phyloP scores from a whole-genome alignment of 129 eudicot species.

The Centaurea solstitialis region DNA sequence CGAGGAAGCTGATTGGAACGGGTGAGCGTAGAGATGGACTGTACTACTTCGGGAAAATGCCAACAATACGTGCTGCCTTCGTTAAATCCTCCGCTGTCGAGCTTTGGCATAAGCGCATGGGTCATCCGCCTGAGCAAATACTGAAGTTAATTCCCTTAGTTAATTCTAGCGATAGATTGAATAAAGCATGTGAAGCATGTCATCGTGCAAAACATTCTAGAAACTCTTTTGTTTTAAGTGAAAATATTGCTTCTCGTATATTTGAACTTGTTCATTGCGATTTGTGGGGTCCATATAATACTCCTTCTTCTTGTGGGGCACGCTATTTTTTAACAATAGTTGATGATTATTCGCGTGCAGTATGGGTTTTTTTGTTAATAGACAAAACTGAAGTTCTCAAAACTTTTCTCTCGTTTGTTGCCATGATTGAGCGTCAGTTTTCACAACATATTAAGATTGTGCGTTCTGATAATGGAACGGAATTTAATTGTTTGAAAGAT shows the following conservation, averaged over 20 bases:
- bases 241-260: not conserved
- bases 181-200: no score
- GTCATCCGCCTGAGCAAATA: not conserved
- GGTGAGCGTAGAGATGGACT: not conserved
- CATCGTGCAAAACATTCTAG: not conserved
- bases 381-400: not conserved
- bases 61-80: not conserved
- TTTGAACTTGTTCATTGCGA: constrained; percentile 3
- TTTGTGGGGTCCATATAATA: constrained; percentile 5
- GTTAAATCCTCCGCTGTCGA: not conserved
- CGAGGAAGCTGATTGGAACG: not conserved
- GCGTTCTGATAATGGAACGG: no score
- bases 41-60: not conserved
- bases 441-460: no score
- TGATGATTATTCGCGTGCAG: not conserved
- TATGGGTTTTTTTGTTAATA: not conserved
- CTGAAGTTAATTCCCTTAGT: not conserved
- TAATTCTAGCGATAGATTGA: not conserved
- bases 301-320: not conserved
- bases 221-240: not conserved
- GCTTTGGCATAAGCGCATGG: constrained; percentile 3
- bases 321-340: not conserved
- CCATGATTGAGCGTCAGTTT: not conserved
- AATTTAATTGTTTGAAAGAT: not conserved
- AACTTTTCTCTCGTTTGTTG: not conserved